Evolutionary conservation across 495 filamentous ascomycete species (phyloP).

Genomic region (Tricharina praecox): DNA sequence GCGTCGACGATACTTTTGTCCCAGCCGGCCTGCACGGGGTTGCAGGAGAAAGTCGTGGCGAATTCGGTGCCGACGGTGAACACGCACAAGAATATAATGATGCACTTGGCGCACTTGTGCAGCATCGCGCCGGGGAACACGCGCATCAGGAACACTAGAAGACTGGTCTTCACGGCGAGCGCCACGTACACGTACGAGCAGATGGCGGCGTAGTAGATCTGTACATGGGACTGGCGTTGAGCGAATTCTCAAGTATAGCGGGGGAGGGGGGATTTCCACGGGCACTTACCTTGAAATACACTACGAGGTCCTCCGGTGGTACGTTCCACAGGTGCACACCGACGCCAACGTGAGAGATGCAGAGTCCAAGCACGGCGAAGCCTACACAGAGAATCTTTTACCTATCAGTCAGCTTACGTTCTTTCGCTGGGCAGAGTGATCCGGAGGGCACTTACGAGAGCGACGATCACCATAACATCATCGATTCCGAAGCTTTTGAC

Average conservation of each 20-base stretch:
- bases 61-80: background rate
- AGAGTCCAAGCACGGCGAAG: background rate
- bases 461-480: conserved; percentile 1
- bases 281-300: background rate
- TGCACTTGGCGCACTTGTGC: background rate
- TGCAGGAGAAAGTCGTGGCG: background rate
- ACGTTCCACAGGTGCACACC: background rate
- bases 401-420: no score
- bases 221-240: background rate
- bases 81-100: background rate
- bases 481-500: background rate
- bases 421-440: no score
- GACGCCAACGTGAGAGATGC: background rate
- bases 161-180: background rate
- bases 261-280: background rate
- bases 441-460: background rate
- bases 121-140: background rate
- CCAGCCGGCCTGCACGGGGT: background rate
- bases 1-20: background rate
- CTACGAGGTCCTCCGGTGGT: background rate
- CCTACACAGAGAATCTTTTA: background rate
- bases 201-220: background rate
- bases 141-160: background rate
- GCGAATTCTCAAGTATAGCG: background rate
- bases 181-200: background rate